Base-by-base conservation (phyloP, 2,329 filamentous ascomycete species). In the Fusarium decemcellulare region DNA sequence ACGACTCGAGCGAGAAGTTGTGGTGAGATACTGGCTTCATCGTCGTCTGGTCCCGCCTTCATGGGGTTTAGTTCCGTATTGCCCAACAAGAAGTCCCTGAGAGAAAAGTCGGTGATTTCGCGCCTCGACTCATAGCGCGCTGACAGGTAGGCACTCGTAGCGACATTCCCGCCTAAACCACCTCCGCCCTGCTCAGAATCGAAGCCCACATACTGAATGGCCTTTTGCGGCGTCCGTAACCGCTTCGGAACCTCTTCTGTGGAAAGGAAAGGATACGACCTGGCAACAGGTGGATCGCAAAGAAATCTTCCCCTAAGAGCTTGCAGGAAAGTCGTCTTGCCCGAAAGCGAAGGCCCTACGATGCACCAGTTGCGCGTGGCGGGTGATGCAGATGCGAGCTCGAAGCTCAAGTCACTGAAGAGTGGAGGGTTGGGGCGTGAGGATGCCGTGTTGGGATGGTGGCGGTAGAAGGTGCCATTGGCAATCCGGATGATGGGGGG, bases 171-270 rank as follows among this genome's bases (percentile, higher is more conserved):
- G 3, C 86, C 85, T 7, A 87, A 81, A 0, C 76, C 74, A 14
- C 88, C 81, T 51, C 85, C 81, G 7, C 86, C 86, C 29, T 89
- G 86, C 72, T 95, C 92, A 3, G 89, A 90, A 75, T 94, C 93
- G 76, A 98, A 98, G 0, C 96, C 95, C 10, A 98, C 94, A 83
- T 97, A 95, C 72, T 91, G 91, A 61, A 99, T 92, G 0, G 94
- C 94, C 69, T 86, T 85, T 12, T 84, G 84, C 0, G 92, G 89
- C 55, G 84, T 87, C 46, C 88, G 86, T 50, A 93, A 79, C 3
- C 84, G 81, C 23, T 81, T 72, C 3, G 87, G 82, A 8, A 93
- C 86, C 7, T 86, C 84, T 50, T 88, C 85, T 3, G 87, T 88
- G 14, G 91, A 87, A 3, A 98, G 86, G 76, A 92, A 93, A 0